Percentiles rank a stretch among this genome's conserved stretches.
Conservation (phyloP, 1,284 basidiomycete species). For the Golubevia sp. region DNA sequence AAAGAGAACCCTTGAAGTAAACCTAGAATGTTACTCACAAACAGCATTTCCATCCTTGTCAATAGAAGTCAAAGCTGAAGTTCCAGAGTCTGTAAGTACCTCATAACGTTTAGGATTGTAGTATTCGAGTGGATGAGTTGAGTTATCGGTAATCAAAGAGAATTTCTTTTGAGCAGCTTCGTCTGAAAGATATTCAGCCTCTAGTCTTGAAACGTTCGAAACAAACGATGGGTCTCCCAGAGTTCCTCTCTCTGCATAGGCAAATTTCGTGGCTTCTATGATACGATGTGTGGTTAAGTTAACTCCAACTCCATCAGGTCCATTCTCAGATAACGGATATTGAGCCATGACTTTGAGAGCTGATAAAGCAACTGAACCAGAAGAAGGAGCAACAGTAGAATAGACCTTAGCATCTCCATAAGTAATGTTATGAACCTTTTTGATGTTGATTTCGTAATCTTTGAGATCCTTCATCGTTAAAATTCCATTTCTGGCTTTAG, state of each 20-base stretch:
- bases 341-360: conserved; percentile 48
- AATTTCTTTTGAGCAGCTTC: conserved; percentile 43
- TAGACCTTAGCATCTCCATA: conserved; percentile 35
- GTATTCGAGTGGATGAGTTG: conserved; percentile 41
- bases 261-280: conserved; percentile 63
- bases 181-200: conserved; percentile 55
- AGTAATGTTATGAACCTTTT: conserved; percentile 27
- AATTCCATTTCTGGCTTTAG: conserved; percentile 36
- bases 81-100: conserved; percentile 59
- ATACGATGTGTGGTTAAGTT: conserved; percentile 59
- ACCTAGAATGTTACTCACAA: too few relatives aligned
- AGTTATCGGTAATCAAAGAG: conserved; percentile 46
- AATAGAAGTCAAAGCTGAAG: conserved; percentile 62
- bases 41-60: conserved; percentile 62
- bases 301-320: conserved; percentile 20
- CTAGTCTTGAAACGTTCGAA: conserved; percentile 59
- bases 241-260: conserved; percentile 62
- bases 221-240: conserved; percentile 64
- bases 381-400: conserved; percentile 51
- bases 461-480: conserved; percentile 41
- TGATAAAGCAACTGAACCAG: conserved; percentile 54
- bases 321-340: conserved; percentile 26
- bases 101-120: conserved; percentile 61
- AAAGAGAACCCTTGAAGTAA: too few relatives aligned
- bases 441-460: conserved; percentile 24